A percentile compares a stretch with the other conserved stretches of the same genome.
Conservation (phyloP, 2,329 filamentous ascomycete genomes). For the Alternaria atra region DNA sequence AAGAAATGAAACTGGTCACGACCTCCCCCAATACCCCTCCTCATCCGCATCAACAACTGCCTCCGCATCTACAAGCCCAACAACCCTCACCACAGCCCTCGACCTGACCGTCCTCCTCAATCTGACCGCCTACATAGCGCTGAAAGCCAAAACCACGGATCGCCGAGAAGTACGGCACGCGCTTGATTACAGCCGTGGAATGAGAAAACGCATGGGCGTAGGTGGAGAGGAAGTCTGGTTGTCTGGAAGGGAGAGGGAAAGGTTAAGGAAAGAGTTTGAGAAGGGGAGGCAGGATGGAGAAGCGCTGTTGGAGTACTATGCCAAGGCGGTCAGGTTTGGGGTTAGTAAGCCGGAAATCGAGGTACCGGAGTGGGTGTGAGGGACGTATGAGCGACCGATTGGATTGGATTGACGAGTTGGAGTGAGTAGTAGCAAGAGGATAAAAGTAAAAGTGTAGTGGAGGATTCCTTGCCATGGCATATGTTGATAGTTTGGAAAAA, state of each 20-base stretch:
- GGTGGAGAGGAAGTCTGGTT: slow-evolving; percentile 33
- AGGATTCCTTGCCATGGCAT: background rate
- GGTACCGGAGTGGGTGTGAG: slow-evolving; percentile 28
- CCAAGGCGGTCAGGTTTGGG: slow-evolving; percentile 33
- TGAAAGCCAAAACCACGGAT: slow-evolving; percentile 31
- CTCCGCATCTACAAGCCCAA: background rate
- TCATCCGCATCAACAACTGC: background rate
- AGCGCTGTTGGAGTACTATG: slow-evolving; percentile 35
- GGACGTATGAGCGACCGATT: background rate
- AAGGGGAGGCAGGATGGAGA: slow-evolving; percentile 24
- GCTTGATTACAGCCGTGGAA: slow-evolving; percentile 31
- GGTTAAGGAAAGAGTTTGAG: slow-evolving; percentile 26
- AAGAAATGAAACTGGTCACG: slow-evolving; percentile 9
- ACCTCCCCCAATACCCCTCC: slow-evolving; percentile 20
- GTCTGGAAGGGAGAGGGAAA: slow-evolving; percentile 12
- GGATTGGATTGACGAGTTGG: background rate
- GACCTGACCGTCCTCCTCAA: slow-evolving; percentile 40
- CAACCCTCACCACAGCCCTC: slow-evolving; percentile 19
- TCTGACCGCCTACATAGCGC: slow-evolving; percentile 27
- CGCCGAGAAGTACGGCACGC: slow-evolving; percentile 34
- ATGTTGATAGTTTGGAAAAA: background rate
- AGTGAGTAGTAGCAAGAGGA: background rate
- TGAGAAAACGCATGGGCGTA: slow-evolving; percentile 28
- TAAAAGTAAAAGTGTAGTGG: background rate
- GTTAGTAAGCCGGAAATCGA: slow-evolving; percentile 28